Evolutionary conservation across 495 filamentous ascomycete genomes (phyloP), one percentile per base, ranked within the genome.

Genomic region (Wilcoxina mikolae): DNA sequence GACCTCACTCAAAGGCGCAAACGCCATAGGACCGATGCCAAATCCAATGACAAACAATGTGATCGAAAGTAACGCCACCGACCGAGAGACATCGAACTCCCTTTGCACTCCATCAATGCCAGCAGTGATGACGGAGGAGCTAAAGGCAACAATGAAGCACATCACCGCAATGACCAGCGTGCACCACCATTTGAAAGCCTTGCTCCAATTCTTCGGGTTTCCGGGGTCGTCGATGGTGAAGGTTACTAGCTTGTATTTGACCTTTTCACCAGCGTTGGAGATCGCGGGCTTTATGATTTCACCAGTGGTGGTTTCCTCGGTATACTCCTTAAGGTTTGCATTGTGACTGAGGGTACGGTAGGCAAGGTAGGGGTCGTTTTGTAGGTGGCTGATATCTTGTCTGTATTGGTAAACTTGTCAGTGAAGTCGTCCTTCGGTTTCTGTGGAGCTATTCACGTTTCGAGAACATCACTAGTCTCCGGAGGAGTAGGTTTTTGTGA

Each of bases 41-140:
- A 88, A 88, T 17, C 85, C 85, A 56, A 89, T 70, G 17, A 88
- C 85, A 57, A 90, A 89, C 0, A 87, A 68, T 0, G 82, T 81
- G 39, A 90, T 77, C 35, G 70, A 73, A 1, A 90, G 66, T 12
- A 86, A 66, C 33, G 79, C 76, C 11, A 82, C 82, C 68, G 85
- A 82, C 4, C 74, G 65, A 43, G 77, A 78, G 54, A 85, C 76
- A 46, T 73, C 44, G 56, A 89, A 87, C 20, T 74, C 70, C 15
- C 77, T 58, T 22, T 72, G 64, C 1, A 84, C 77, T 4, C 78
- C 78, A 23, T 64, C 68, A 17, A 89, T 67, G 53, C 82, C 83
- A 11, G 85, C 73, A 0, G 85, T 89, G 62, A 83, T 74, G 57
- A 84, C 76, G 44, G 77, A 74, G 28, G 75, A 80, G 20, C 72